Conservation (phyloP, 495 filamentous ascomycete genomes). For the Annulohypoxylon bovei region DNA sequence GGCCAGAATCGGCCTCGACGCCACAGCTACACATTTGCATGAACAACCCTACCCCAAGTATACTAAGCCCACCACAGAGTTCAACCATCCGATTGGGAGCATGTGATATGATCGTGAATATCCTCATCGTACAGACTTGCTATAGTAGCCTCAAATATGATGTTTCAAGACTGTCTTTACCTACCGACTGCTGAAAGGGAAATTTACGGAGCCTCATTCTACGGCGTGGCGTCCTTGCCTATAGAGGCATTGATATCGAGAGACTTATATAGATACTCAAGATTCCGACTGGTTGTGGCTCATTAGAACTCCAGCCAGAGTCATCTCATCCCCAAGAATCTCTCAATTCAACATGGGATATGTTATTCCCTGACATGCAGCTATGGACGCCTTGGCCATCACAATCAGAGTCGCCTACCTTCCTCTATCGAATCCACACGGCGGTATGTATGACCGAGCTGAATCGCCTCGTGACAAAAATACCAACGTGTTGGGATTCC, state of each 20-base stretch:
- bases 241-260: not conserved
- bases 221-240: not conserved
- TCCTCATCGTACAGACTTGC: not conserved
- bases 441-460: slow-evolving; percentile 2
- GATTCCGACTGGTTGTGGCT: not conserved
- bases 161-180: not conserved
- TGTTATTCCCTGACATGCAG: not conserved
- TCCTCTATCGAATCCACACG: slow-evolving; percentile 7
- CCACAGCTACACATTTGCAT: slow-evolving; percentile 29
- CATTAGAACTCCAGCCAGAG: not conserved
- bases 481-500: not conserved
- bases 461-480: not conserved
- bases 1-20: not conserved
- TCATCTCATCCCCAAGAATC: not conserved
- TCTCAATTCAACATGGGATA: not conserved
- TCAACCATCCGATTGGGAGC: slow-evolving; percentile 9
- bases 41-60: slow-evolving; percentile 22
- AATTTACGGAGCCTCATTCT: slow-evolving; percentile 14
- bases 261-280: slow-evolving; percentile 12
- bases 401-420: not conserved
- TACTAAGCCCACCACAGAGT: slow-evolving; percentile 5
- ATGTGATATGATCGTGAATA: slow-evolving; percentile 17
- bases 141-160: slow-evolving; percentile 14
- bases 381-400: not conserved
- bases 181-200: not conserved